Evolutionary conservation across 768 basidiomycete genomes (phyloP).

Genomic region (Suillus spraguei): DNA sequence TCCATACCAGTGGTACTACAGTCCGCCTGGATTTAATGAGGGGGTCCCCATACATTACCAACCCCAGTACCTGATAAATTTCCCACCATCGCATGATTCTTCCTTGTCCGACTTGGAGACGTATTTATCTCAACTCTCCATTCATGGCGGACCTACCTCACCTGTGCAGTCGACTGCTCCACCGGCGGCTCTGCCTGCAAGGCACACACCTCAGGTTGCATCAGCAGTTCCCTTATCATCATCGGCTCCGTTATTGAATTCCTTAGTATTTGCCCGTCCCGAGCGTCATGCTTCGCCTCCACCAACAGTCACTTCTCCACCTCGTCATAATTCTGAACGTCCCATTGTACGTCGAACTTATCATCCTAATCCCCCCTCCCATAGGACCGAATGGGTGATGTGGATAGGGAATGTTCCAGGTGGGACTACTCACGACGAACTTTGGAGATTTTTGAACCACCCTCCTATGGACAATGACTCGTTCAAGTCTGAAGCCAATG

Average conservation of each 20-base stretch:
- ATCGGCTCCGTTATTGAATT: conserved; percentile 10
- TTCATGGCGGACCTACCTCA: conserved; percentile 16
- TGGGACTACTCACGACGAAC: conserved; percentile 81
- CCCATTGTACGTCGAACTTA: conserved; percentile 52
- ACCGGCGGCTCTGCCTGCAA: neutral
- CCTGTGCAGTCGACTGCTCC: conserved; percentile 9
- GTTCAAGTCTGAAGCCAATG: conserved; percentile 33
- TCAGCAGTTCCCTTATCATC: conserved; percentile 3
- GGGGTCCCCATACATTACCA: conserved; percentile 33
- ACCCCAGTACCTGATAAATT: conserved; percentile 33
- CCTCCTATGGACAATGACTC: conserved; percentile 16
- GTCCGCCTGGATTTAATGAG: conserved; percentile 33
- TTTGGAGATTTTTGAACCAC: conserved; percentile 81
- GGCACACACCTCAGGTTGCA: neutral
- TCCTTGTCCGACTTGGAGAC: conserved; percentile 25
- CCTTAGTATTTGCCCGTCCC: conserved; percentile 1
- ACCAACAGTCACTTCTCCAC: conserved; percentile 6
- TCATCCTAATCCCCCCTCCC: conserved; percentile 70
- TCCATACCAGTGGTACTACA: conserved; percentile 53
- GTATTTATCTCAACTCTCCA: conserved; percentile 21
- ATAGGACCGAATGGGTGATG: conserved; percentile 92
- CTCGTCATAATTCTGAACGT: conserved; percentile 26
- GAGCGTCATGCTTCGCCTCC: conserved; percentile 8
- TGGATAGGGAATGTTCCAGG: conserved; percentile 93
- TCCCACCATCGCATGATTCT: conserved; percentile 27